Evolutionary conservation across 768 basidiomycete genomes (phyloP).

Genomic region (Auricularia auricula-judae): DNA sequence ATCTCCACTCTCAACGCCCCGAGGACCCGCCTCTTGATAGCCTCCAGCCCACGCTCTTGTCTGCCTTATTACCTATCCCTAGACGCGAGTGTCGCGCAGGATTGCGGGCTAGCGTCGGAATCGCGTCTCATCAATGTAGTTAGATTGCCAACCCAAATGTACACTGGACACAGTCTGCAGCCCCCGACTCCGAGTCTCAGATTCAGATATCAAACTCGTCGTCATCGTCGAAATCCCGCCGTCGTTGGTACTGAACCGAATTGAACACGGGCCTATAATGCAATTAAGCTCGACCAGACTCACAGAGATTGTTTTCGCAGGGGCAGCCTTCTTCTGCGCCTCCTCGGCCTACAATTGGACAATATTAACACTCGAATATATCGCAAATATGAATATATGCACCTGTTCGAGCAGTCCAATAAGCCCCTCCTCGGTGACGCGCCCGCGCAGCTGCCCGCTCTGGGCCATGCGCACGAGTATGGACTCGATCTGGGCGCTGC

Average conservation of each 20-base stretch:
- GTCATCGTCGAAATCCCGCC: constrained; percentile 50
- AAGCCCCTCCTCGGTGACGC: constrained; percentile 70
- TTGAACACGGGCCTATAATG: constrained; percentile 1
- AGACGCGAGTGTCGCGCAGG: too few species aligned
- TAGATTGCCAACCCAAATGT: too few species aligned
- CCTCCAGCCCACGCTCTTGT: too few species aligned
- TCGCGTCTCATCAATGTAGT: too few species aligned
- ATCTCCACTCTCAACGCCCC: neutral
- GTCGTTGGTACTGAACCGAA: constrained; percentile 43
- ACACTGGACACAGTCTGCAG: neutral
- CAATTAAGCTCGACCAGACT: constrained; percentile 7
- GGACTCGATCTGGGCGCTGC: constrained; percentile 69
- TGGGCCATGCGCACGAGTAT: constrained; percentile 77
- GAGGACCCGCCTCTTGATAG: too few species aligned
- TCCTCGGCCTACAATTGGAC: constrained; percentile 37
- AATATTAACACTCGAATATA: constrained; percentile 13
- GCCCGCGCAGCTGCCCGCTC: constrained; percentile 64
- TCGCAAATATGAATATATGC: neutral
- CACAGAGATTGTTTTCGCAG: constrained; percentile 32
- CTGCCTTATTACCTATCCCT: too few species aligned
- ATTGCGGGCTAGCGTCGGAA: too few species aligned
- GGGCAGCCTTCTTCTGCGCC: constrained; percentile 29
- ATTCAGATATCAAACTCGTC: constrained; percentile 34
- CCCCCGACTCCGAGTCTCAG: neutral
- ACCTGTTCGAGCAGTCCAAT: constrained; percentile 84